A percentile compares a stretch with the other conserved stretches of the same genome.
phyloP scores from a whole-genome alignment of 2,329 filamentous ascomycete species.

The Colletotrichum sp. region DNA sequence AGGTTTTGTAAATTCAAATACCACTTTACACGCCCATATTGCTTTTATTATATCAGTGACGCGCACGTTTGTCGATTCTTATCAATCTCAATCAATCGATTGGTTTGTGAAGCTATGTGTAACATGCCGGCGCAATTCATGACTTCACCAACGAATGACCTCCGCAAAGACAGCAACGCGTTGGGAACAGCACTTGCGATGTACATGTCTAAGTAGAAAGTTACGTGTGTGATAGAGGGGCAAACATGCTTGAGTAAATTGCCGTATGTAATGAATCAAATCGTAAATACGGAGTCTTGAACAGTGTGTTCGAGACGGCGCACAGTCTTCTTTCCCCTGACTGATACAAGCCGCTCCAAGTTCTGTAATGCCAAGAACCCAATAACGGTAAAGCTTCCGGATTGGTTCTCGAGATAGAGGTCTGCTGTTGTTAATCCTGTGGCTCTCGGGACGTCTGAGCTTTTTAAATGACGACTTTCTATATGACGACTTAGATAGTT shows the following conservation, averaged over 20 bases:
- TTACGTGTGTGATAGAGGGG: too few species aligned
- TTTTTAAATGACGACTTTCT: not conserved
- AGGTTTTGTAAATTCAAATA: not conserved
- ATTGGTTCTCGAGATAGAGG: not conserved
- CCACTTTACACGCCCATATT: not conserved
- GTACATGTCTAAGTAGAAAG: not conserved
- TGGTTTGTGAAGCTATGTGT: too few species aligned
- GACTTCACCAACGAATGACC: fast-evolving
- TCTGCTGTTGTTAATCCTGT: not conserved
- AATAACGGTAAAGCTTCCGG: not conserved
- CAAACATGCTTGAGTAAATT: not conserved
- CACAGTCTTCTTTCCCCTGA: not conserved
- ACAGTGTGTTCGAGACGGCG: not conserved
- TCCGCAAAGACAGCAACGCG: not conserved
- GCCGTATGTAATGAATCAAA: too few species aligned
- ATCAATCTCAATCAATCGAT: too few species aligned
- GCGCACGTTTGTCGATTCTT: too few species aligned
- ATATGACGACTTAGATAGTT: not conserved
- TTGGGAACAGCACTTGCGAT: too few species aligned
- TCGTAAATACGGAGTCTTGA: too few species aligned
- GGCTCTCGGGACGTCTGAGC: not conserved
- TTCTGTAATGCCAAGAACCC: not conserved
- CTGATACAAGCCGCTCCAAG: not conserved
- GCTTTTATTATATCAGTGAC: not conserved
- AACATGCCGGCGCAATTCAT: too few species aligned